Conservation (phyloP, 257 asterid species). For the Fraxinus anomala region DNA sequence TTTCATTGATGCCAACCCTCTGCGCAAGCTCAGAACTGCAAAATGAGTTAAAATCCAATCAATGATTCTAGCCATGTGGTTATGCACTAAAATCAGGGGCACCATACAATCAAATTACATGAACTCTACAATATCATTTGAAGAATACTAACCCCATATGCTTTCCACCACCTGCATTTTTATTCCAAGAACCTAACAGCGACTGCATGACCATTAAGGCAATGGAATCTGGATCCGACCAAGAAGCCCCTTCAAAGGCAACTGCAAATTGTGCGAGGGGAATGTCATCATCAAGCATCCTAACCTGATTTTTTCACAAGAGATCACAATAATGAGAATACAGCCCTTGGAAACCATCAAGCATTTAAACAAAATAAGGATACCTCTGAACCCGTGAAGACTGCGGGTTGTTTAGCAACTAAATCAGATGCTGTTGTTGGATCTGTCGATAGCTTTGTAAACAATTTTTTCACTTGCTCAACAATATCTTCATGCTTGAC, state of each 20-base stretch:
- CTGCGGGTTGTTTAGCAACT: slow-evolving; percentile 69
- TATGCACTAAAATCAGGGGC: slow-evolving; percentile 1
- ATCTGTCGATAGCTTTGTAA: slow-evolving; percentile 63
- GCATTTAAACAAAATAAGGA: slow-evolving; percentile 24
- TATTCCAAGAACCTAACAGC: slow-evolving; percentile 81
- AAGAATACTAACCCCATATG: slow-evolving; percentile 73
- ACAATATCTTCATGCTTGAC: slow-evolving; percentile 86
- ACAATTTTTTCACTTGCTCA: slow-evolving; percentile 63
- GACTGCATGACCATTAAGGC: slow-evolving; percentile 88
- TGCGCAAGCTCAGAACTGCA: slow-evolving; percentile 77
- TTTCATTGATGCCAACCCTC: slow-evolving; percentile 66
- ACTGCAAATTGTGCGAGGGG: slow-evolving; percentile 81
- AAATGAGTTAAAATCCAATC: slow-evolving; percentile 25
- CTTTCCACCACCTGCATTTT: slow-evolving; percentile 73
- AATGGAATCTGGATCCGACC: slow-evolving; percentile 85
- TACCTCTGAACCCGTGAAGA: slow-evolving; percentile 94
- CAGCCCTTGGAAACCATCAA: slow-evolving; percentile 12
- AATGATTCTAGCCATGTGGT: slow-evolving; percentile 15
- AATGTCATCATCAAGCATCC: slow-evolving; percentile 78
- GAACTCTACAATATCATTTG: background rate
- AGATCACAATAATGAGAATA: slow-evolving; percentile 16
- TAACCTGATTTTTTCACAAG: slow-evolving; percentile 43
- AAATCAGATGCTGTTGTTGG: slow-evolving; percentile 62
- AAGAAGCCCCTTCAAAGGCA: slow-evolving; percentile 92
- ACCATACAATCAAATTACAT: background rate